phyloP scores from a whole-genome alignment of 768 basidiomycete genomes.

The Aureoboletus auriporus region DNA sequence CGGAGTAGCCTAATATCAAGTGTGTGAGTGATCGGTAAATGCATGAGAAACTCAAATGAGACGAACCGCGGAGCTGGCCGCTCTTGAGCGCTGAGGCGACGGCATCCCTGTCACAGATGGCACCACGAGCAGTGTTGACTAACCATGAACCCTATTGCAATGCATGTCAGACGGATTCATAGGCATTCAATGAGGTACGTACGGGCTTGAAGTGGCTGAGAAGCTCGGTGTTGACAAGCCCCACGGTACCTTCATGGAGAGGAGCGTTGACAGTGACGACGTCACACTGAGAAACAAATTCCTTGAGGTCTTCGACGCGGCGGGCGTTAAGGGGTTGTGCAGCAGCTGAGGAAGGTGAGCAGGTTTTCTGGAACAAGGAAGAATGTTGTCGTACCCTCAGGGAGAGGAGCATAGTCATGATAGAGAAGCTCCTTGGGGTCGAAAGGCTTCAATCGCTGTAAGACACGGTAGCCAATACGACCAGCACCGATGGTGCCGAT shows the following conservation, averaged over 20 bases:
- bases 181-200: not conserved
- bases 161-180: not conserved
- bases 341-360: constrained; percentile 39
- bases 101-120: constrained; percentile 80
- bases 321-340: constrained; percentile 64
- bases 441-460: constrained; percentile 76
- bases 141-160: constrained; percentile 72
- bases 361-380: not conserved
- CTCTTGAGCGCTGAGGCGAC: constrained; percentile 70
- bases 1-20: constrained; percentile 24
- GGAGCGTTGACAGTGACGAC: constrained; percentile 82
- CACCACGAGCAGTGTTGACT: constrained; percentile 89
- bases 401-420: constrained; percentile 76
- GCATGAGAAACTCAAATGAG: not conserved
- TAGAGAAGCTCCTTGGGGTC: constrained; percentile 86
- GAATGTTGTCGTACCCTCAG: constrained; percentile 39
- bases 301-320: constrained; percentile 72
- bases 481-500: constrained; percentile 85
- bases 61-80: constrained; percentile 63
- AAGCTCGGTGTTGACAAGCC: constrained; percentile 76
- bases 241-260: constrained; percentile 77
- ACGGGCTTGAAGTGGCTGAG: constrained; percentile 71
- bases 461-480: constrained; percentile 82
- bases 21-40: not conserved
- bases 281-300: constrained; percentile 58